phyloP scores from a whole-genome alignment of 2,329 filamentous ascomycete species.

The Epichloe uncinata region DNA sequence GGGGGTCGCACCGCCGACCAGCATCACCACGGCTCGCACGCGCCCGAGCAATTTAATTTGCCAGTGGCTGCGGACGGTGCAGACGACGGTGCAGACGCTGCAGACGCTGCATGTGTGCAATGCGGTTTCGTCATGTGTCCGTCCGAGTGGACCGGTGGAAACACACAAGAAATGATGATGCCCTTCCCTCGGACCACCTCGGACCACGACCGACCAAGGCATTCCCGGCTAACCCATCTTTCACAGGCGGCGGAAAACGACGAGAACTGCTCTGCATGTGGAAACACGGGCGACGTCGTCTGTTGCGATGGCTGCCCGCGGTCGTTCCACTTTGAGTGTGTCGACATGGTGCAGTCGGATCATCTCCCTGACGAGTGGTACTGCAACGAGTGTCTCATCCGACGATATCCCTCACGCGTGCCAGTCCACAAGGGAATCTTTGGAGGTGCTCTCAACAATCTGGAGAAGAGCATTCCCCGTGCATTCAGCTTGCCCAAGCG shows the following conservation, averaged over 20 bases:
- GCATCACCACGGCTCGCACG: neutral
- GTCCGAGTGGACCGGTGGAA: neutral
- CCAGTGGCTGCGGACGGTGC: conserved; percentile 1
- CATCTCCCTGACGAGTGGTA: conserved; percentile 68
- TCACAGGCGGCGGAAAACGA: conserved; percentile 53
- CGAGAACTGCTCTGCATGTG: conserved; percentile 80
- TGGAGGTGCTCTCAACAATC: conserved; percentile 45
- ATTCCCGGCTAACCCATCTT: conserved; percentile 19
- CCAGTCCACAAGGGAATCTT: conserved; percentile 42
- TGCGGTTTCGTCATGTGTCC: conserved; percentile 2
- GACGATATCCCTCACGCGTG: conserved; percentile 32
- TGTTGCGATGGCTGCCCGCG: conserved; percentile 89
- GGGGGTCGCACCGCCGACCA: neutral
- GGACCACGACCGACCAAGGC: neutral
- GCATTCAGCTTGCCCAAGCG: conserved; percentile 59
- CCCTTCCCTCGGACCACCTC: neutral
- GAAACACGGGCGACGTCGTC: conserved; percentile 69
- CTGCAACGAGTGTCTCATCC: conserved; percentile 58
- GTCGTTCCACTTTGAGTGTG: conserved; percentile 81
- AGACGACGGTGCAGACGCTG: neutral
- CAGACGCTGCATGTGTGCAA: neutral
- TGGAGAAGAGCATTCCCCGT: conserved; percentile 57
- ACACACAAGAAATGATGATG: neutral
- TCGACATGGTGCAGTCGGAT: conserved; percentile 63
- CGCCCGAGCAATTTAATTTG: neutral